phyloP scores from a whole-genome alignment of 2,329 filamentous ascomycete species.

The Thelonectria olida region DNA sequence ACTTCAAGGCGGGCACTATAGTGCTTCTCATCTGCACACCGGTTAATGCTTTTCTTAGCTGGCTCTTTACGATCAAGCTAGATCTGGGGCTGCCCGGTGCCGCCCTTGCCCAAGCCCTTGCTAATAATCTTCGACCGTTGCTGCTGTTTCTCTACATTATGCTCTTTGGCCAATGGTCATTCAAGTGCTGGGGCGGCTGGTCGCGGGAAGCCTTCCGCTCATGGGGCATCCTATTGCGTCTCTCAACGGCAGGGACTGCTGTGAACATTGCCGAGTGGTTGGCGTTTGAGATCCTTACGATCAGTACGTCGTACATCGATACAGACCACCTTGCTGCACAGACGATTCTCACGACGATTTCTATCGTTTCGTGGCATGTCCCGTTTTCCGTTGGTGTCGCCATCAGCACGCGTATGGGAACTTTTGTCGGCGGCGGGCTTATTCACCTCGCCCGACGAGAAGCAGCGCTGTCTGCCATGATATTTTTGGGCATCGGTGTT shows the following conservation, averaged over 20 bases:
- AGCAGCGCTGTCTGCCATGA: slow-evolving; percentile 42
- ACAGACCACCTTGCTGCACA: slow-evolving; percentile 54
- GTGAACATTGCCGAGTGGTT: slow-evolving; percentile 54
- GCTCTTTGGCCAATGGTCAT: slow-evolving; percentile 47
- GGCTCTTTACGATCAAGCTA: slow-evolving; percentile 54
- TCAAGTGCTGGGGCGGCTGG: slow-evolving; percentile 51
- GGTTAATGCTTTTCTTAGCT: slow-evolving; percentile 58
- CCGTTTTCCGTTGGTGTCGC: slow-evolving; percentile 55
- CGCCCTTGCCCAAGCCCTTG: slow-evolving; percentile 59
- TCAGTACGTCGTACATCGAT: slow-evolving; percentile 55
- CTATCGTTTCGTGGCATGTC: slow-evolving; percentile 53
- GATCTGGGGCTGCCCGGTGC: slow-evolving; percentile 60
- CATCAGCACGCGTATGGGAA: slow-evolving; percentile 52
- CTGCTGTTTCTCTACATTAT: slow-evolving; percentile 57
- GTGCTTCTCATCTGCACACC: slow-evolving; percentile 59
- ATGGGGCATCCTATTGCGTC: slow-evolving; percentile 50
- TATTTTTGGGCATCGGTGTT: slow-evolving; percentile 45
- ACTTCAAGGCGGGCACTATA: slow-evolving; percentile 59
- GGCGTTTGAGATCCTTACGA: slow-evolving; percentile 54
- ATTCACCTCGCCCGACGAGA: slow-evolving; percentile 45
- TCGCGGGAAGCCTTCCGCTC: slow-evolving; percentile 47
- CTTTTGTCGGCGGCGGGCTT: slow-evolving; percentile 51
- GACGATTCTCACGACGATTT: slow-evolving; percentile 51
- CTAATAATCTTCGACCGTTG: slow-evolving; percentile 58
- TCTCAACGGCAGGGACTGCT: slow-evolving; percentile 50